A percentile compares a stretch with the other conserved stretches of the same genome.
phyloP scores from a whole-genome alignment of 2,329 filamentous ascomycete species.

The Sporothrix phasma region DNA sequence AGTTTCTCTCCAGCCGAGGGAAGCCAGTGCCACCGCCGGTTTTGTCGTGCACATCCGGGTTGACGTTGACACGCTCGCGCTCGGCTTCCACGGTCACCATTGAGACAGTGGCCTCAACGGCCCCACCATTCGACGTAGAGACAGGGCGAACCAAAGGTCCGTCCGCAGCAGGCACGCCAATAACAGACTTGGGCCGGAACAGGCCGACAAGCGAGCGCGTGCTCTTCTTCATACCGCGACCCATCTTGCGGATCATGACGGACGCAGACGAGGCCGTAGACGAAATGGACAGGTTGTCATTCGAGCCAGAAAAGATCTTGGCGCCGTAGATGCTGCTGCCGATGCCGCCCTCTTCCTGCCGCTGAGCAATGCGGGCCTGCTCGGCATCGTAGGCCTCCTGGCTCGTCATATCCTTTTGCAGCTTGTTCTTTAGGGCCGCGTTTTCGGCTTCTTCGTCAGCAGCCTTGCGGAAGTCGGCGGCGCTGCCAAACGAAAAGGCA shows the following conservation, averaged over 20 bases:
- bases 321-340: slow-evolving; percentile 90
- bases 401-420: slow-evolving; percentile 54
- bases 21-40: slow-evolving; percentile 67
- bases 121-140: not conserved
- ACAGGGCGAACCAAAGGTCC: slow-evolving; percentile 49
- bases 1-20: slow-evolving; percentile 75
- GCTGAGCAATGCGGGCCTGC: slow-evolving; percentile 80
- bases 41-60: slow-evolving; percentile 56
- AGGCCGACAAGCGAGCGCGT: slow-evolving; percentile 83
- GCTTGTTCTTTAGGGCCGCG: slow-evolving; percentile 38
- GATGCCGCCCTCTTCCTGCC: slow-evolving; percentile 85
- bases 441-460: slow-evolving; percentile 38
- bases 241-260: slow-evolving; percentile 97
- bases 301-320: slow-evolving; percentile 79
- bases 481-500: slow-evolving; percentile 94
- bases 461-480: slow-evolving; percentile 72
- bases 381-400: slow-evolving; percentile 71
- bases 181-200: slow-evolving; percentile 87
- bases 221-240: slow-evolving; percentile 93
- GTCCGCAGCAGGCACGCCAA: slow-evolving; percentile 67
- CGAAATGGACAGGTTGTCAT: slow-evolving; percentile 86
- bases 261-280: slow-evolving; percentile 85
- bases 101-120: slow-evolving; percentile 64
- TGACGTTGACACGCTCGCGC: slow-evolving; percentile 71
- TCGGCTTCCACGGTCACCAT: slow-evolving; percentile 96